A percentile compares a stretch with the other conserved stretches of the same genome.
Evolutionary conservation across 805 yeast genomes (phyloP).

Genomic region (Candida incommunis): DNA sequence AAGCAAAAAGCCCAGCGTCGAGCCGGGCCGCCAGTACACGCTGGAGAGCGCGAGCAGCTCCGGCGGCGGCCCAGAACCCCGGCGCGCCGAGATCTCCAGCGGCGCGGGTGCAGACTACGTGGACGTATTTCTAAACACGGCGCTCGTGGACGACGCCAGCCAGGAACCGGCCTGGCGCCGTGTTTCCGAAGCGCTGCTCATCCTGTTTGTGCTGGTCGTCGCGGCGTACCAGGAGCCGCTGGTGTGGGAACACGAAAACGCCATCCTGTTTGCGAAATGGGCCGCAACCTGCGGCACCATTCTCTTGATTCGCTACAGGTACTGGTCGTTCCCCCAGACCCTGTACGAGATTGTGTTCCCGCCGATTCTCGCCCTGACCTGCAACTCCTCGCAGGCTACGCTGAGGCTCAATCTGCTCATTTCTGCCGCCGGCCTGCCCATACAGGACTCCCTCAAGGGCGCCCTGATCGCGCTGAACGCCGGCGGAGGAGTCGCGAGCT

Average conservation of each 20-base stretch:
- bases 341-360: constrained; percentile 1
- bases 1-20: neutral
- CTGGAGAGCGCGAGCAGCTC: neutral
- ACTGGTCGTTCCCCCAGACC: neutral
- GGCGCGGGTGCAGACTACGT: neutral
- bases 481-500: neutral
- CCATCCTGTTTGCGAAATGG: neutral
- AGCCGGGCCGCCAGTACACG: neutral
- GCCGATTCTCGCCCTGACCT: neutral
- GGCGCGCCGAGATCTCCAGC: no score
- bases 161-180: neutral
- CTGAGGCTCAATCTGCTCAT: neutral
- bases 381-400: neutral
- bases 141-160: neutral
- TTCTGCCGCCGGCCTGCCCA: neutral
- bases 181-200: neutral
- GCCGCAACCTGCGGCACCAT: neutral
- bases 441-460: neutral
- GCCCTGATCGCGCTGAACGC: neutral
- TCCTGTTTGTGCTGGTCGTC: neutral
- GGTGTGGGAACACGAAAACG: neutral
- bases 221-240: constrained; percentile 1
- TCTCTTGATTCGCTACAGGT: neutral
- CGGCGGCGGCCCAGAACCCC: no score
- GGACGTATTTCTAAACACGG: neutral